phyloP scores from a whole-genome alignment of 2,329 filamentous ascomycete species.

The Chrysosporium queenslandicum region DNA sequence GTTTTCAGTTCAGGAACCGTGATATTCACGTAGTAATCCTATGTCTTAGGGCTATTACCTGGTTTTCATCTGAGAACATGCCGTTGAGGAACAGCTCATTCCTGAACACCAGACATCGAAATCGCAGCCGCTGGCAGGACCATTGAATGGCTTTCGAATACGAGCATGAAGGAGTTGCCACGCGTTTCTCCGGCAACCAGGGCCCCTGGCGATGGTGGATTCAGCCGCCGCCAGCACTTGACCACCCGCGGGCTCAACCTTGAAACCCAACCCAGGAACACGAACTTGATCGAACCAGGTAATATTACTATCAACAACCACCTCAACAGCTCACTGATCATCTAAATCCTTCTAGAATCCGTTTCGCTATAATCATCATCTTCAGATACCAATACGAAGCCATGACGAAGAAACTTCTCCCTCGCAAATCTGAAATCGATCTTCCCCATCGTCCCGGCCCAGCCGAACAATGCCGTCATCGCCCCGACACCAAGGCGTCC shows the following conservation, averaged over 20 bases:
- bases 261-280: constrained; percentile 1
- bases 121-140: too few species aligned
- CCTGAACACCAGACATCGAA: too few species aligned
- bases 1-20: too few species aligned
- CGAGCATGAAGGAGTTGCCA: too few species aligned
- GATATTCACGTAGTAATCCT: too few species aligned
- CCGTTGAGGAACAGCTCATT: too few species aligned
- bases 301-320: neutral
- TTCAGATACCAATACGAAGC: neutral
- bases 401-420: constrained; percentile 6
- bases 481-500: neutral
- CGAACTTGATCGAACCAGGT: neutral
- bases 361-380: neutral
- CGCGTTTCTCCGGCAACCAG: constrained; percentile 3
- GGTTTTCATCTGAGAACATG: too few species aligned
- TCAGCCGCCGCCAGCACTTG: neutral
- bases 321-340: neutral
- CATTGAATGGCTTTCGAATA: too few species aligned
- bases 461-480: constrained; percentile 2
- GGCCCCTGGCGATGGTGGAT: neutral
- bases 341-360: neutral
- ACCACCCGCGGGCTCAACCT: neutral
- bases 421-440: neutral
- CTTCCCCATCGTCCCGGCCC: neutral
- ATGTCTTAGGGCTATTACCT: too few species aligned